Conservation (phyloP, 768 basidiomycete species). For the Mycena maculata region DNA sequence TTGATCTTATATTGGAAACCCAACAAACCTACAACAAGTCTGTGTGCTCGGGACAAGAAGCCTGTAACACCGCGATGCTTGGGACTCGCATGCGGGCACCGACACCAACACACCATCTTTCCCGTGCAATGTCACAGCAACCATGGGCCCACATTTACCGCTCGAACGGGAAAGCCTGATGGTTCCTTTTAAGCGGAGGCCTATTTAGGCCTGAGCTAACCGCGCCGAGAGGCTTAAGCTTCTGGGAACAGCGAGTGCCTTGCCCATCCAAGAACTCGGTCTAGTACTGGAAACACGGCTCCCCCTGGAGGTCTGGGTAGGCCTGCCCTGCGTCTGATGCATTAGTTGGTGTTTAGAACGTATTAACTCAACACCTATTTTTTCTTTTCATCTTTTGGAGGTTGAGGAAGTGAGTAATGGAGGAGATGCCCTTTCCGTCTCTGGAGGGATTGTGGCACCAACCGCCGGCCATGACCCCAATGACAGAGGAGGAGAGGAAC, state of each 20-base stretch:
- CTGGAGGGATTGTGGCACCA: neutral
- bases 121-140: constrained; percentile 2
- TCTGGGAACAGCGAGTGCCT: neutral
- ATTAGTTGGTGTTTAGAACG: neutral
- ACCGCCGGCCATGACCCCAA: too few species aligned
- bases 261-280: neutral
- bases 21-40: too few species aligned
- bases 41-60: constrained; percentile 9
- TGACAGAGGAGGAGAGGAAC: too few species aligned
- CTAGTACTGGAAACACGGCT: too few species aligned
- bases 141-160: too few species aligned
- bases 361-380: constrained; percentile 1
- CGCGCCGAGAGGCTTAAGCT: constrained; percentile 18
- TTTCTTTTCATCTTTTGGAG: neutral
- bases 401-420: neutral
- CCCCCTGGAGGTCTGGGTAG: neutral
- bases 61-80: too few species aligned
- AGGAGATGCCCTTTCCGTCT: neutral
- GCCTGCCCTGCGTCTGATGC: neutral
- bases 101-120: too few species aligned
- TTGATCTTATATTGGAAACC: too few species aligned
- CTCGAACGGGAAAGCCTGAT: too few species aligned
- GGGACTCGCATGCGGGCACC: neutral
- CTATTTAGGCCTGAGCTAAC: too few species aligned
- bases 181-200: too few species aligned